Percentiles rank a stretch among this genome's conserved stretches.
Evolutionary conservation across 352 stramenopile species (phyloP).

Genomic region (Globisporangium takayamanum): DNA sequence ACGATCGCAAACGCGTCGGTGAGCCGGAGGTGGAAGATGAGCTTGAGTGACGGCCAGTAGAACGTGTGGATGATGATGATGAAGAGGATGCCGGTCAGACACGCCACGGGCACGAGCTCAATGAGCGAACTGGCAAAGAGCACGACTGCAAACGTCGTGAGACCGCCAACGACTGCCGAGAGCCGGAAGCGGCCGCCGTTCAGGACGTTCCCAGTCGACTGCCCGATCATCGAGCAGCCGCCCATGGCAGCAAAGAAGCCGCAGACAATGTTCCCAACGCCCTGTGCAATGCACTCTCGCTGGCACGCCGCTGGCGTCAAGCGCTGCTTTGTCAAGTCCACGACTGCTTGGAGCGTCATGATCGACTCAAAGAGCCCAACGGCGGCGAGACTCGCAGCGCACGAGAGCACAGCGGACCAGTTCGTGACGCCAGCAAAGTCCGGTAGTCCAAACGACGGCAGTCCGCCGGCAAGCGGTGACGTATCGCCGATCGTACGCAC

Average conservation of each 20-base stretch:
- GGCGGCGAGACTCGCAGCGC: conserved; percentile 85
- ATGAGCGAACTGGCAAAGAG: conserved; percentile 80
- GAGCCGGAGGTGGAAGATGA: conserved; percentile 66
- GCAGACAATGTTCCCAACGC: conserved; percentile 88
- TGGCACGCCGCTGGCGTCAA: conserved; percentile 51
- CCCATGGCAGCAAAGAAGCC: conserved; percentile 91
- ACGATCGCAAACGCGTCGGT: conserved; percentile 75
- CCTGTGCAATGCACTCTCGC: conserved; percentile 84
- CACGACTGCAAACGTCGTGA: conserved; percentile 69
- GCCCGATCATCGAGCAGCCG: conserved; percentile 92
- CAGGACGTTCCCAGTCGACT: conserved; percentile 87
- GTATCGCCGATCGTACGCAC: conserved; percentile 76
- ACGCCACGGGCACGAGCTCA: conserved; percentile 79
- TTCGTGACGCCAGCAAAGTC: conserved; percentile 39
- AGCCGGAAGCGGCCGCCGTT: conserved; percentile 76
- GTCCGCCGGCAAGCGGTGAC: conserved; percentile 38
- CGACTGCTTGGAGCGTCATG: conserved; percentile 91
- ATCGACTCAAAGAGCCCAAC: conserved; percentile 93
- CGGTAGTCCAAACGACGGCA: conserved; percentile 49
- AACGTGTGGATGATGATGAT: conserved; percentile 88
- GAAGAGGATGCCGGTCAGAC: conserved; percentile 84
- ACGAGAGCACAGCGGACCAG: conserved; percentile 77
- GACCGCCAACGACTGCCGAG: conserved; percentile 54
- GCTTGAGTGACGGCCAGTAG: conserved; percentile 83
- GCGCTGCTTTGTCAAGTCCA: conserved; percentile 82